Percentiles rank a stretch among this genome's conserved stretches.
These are phyloP conservation scores for Xylaria sp. DNA, from an alignment of 495 filamentous ascomycete species.

Conservation along the genomic window DNA sequence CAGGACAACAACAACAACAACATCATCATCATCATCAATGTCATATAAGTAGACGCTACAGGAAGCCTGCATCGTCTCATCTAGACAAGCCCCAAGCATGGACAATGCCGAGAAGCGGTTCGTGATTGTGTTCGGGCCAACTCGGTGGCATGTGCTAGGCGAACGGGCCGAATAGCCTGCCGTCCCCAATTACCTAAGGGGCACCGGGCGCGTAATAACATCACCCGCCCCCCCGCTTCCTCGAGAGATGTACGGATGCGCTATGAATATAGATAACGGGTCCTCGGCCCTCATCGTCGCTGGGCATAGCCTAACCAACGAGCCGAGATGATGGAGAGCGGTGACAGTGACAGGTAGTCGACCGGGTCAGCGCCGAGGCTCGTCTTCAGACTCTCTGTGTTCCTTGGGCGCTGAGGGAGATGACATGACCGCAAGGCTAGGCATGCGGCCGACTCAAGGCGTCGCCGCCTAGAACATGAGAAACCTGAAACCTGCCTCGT, in stretches of 20 bases:
- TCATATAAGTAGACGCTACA: neutral
- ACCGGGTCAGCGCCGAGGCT: neutral
- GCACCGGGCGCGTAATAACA: neutral
- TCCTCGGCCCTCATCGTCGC: neutral
- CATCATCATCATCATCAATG: neutral
- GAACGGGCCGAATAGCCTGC: constrained; percentile 17
- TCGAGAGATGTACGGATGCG: neutral
- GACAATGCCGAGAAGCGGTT: neutral
- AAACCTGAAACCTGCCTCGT: neutral
- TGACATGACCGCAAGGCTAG: neutral
- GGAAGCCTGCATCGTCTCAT: neutral
- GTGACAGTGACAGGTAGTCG: neutral
- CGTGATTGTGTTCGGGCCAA: neutral
- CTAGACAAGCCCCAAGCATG: neutral
- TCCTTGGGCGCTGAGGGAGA: neutral
- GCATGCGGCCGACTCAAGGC: neutral
- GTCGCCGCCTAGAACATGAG: neutral
- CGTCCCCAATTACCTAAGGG: constrained; percentile 11
- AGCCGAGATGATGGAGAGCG: neutral
- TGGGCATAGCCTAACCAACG: neutral
- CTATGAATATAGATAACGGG: neutral
- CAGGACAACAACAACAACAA: neutral
- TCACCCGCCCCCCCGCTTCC: neutral
- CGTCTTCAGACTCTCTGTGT: neutral
- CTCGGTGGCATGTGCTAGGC: constrained; percentile 9